Conservation (phyloP, 2,329 filamentous ascomycete genomes). For the Sordariomycetes sp. region DNA sequence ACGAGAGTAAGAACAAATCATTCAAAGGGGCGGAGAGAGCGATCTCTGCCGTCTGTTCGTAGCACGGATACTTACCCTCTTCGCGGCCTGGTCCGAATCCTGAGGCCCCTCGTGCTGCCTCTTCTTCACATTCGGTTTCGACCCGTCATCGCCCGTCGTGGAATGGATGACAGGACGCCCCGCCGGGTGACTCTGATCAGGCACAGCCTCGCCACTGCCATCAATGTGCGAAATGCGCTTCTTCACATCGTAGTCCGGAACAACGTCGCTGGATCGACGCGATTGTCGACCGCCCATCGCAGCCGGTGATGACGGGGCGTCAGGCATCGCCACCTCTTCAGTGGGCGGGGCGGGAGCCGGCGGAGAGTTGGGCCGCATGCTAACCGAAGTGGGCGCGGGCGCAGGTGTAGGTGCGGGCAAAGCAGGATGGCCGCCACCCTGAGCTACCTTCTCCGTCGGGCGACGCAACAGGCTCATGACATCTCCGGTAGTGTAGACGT, state of each 20-base stretch:
- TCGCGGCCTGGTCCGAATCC: slow-evolving; percentile 16
- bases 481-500: slow-evolving; percentile 61
- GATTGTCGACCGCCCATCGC: background rate
- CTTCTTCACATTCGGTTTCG: slow-evolving; percentile 22
- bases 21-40: background rate
- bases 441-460: slow-evolving; percentile 22
- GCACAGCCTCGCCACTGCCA: slow-evolving; percentile 4
- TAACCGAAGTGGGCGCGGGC: background rate
- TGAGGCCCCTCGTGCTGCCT: slow-evolving; percentile 24
- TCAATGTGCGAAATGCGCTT: slow-evolving; percentile 6
- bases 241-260: background rate
- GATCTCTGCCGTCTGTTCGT: slow-evolving; percentile 6
- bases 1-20: background rate
- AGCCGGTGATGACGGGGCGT: background rate
- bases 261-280: background rate
- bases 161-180: slow-evolving; percentile 26
- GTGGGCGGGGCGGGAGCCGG: background rate
- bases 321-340: background rate
- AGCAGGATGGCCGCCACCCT: slow-evolving; percentile 8
- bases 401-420: background rate
- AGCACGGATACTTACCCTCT: slow-evolving; percentile 22
- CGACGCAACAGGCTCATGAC: slow-evolving; percentile 33
- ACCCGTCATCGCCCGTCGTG: slow-evolving; percentile 10
- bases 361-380: background rate
- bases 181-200: slow-evolving; percentile 11